Evolutionary conservation across 2,329 filamentous ascomycete genomes (phyloP).

Genomic region (Exophiala sp.): DNA sequence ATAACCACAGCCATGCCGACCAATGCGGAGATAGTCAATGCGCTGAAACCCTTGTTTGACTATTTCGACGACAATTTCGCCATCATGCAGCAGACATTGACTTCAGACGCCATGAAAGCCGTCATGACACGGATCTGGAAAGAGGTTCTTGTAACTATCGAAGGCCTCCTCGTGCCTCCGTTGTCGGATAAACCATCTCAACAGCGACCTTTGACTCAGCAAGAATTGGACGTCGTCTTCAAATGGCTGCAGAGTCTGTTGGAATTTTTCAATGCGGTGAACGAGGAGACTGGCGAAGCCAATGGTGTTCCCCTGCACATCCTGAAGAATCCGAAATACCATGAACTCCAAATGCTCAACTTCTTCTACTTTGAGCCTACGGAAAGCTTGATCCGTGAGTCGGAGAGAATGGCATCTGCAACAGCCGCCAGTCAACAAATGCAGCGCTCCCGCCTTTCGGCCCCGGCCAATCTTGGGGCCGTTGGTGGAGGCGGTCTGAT

Average conservation of each 20-base stretch:
- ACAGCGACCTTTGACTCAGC: conserved; percentile 74
- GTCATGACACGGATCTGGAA: conserved; percentile 99
- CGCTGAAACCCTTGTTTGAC: conserved; percentile 74
- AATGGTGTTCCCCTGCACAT: conserved; percentile 86
- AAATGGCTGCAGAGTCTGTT: conserved; percentile 88
- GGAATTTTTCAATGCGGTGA: conserved; percentile 88
- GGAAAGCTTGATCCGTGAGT: conserved; percentile 86
- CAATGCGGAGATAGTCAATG: conserved; percentile 68
- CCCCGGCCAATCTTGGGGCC: conserved; percentile 50
- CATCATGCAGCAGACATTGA: conserved; percentile 96
- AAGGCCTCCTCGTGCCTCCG: conserved; percentile 82
- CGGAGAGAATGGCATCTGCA: conserved; percentile 87
- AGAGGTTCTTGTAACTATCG: conserved; percentile 87
- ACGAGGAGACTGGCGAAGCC: conserved; percentile 74
- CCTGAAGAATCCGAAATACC: conserved; percentile 94
- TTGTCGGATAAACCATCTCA: conserved; percentile 88
- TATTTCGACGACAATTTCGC: conserved; percentile 99
- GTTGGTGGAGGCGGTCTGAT: conserved; percentile 47
- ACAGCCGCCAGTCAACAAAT: conserved; percentile 71
- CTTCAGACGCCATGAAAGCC: conserved; percentile 91
- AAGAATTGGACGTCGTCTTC: conserved; percentile 91
- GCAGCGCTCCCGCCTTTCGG: conserved; percentile 61
- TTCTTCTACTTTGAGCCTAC: conserved; percentile 98
- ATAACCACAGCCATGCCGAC: conserved; percentile 52
- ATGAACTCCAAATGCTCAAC: conserved; percentile 90